Evolutionary conservation across 805 yeast genomes (phyloP).

Genomic region (Yarrowia osloensis): DNA sequence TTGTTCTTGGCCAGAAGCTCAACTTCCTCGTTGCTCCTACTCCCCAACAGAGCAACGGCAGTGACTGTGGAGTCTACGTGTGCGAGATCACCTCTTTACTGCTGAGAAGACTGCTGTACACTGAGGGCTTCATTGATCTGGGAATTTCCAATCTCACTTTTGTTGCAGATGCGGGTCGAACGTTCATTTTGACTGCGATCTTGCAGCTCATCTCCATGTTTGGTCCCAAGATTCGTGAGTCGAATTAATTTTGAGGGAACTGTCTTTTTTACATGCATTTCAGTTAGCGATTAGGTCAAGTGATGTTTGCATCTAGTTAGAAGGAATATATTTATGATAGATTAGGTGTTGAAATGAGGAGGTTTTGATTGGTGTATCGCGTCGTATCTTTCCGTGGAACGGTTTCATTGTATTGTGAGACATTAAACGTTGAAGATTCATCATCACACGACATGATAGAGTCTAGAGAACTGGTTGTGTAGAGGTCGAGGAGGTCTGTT

Average conservation of each 20-base stretch:
- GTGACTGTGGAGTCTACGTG: constrained; percentile 53
- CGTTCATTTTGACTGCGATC: constrained; percentile 37
- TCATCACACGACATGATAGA: too few species aligned
- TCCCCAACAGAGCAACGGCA: constrained; percentile 53
- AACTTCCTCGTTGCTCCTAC: constrained; percentile 43
- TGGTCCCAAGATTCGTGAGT: constrained; percentile 8
- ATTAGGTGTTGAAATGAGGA: neutral
- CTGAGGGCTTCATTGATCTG: constrained; percentile 37
- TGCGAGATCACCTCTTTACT: constrained; percentile 41
- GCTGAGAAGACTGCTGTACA: constrained; percentile 35
- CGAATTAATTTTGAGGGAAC: neutral
- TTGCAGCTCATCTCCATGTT: constrained; percentile 28
- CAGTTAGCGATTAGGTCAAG: neutral
- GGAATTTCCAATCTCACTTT: constrained; percentile 44
- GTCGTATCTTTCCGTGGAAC: too few species aligned
- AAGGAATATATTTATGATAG: constrained; percentile 10
- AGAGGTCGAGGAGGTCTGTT: too few species aligned
- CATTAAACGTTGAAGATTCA: too few species aligned
- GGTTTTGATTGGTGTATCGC: too few species aligned
- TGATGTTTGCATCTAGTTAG: neutral
- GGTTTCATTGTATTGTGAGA: too few species aligned
- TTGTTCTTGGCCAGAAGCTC: constrained; percentile 36
- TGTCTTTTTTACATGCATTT: neutral
- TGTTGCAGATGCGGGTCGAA: constrained; percentile 45
- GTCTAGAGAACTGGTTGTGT: too few species aligned